Evolutionary conservation across 2,329 filamentous ascomycete species (phyloP).

Genomic region (Allantophomopsis lycopodina): DNA sequence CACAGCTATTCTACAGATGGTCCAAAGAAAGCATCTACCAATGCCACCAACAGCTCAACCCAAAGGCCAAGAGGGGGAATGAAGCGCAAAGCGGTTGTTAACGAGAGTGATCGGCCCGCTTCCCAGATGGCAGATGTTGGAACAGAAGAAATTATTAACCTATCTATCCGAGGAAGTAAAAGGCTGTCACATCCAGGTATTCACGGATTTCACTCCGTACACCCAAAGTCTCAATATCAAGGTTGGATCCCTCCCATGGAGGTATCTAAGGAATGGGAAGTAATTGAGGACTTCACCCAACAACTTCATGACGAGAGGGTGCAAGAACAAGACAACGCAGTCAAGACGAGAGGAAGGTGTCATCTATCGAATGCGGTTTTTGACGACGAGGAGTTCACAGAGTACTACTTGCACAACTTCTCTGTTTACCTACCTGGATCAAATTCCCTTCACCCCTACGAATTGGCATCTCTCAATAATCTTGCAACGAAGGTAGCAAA

Average conservation of each 20-base stretch:
- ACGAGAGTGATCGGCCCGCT: no score
- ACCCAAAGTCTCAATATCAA: conserved; percentile 14
- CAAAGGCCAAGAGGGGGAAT: no score
- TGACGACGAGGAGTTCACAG: conserved; percentile 12
- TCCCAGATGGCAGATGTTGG: no score
- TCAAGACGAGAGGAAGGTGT: no score
- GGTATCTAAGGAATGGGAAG: conserved; percentile 3
- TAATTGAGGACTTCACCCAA: conserved; percentile 1
- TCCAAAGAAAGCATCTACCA: no score
- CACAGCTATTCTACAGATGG: no score
- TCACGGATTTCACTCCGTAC: conserved; percentile 1
- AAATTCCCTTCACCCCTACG: conserved; percentile 20
- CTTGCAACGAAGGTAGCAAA: conserved; percentile 26
- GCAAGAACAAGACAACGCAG: neutral
- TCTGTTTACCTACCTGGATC: conserved; percentile 34
- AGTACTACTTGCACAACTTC: conserved; percentile 43
- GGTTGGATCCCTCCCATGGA: conserved; percentile 8
- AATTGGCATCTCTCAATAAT: conserved; percentile 41
- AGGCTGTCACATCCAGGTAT: no score
- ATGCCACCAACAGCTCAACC: no score
- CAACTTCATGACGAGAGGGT: conserved; percentile 1
- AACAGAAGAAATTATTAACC: no score
- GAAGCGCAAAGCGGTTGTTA: no score
- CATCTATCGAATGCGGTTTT: neutral
- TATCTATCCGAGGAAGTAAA: no score